phyloP scores from a whole-genome alignment of 129 eudicot species.

The Tanacetum coccineum region DNA sequence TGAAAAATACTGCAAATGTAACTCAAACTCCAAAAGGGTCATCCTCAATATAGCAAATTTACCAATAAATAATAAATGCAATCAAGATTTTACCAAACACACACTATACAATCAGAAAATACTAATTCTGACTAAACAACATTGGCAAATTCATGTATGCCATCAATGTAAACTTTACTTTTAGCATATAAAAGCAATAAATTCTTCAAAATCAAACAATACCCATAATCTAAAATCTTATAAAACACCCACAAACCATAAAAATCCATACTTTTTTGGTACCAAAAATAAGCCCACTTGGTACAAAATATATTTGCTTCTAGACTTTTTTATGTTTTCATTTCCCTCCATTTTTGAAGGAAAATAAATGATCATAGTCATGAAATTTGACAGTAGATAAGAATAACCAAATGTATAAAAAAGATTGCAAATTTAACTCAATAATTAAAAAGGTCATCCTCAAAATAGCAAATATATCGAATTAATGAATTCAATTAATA shows the following conservation, averaged over 20 bases:
- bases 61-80: neutral
- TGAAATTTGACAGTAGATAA: too few species aligned
- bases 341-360: too few species aligned
- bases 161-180: constrained; percentile 13
- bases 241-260: constrained; percentile 10
- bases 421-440: constrained; percentile 12
- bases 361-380: too few species aligned
- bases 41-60: constrained; percentile 14
- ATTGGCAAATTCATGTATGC: too few species aligned
- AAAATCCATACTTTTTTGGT: constrained; percentile 1
- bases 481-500: constrained; percentile 1
- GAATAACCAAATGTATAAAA: too few species aligned
- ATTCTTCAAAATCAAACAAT: neutral
- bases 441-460: constrained; percentile 11
- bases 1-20: constrained; percentile 11
- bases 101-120: too few species aligned
- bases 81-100: too few species aligned
- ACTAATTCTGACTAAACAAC: too few species aligned
- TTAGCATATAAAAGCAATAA: neutral
- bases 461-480: constrained; percentile 9
- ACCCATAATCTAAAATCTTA: neutral
- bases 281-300: neutral
- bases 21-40: constrained; percentile 15
- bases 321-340: neutral
- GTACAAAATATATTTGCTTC: too few species aligned